These are phyloP conservation scores for Iris pallida DNA, from an alignment of 116 monocot genomes.

Conservation along the genomic window DNA sequence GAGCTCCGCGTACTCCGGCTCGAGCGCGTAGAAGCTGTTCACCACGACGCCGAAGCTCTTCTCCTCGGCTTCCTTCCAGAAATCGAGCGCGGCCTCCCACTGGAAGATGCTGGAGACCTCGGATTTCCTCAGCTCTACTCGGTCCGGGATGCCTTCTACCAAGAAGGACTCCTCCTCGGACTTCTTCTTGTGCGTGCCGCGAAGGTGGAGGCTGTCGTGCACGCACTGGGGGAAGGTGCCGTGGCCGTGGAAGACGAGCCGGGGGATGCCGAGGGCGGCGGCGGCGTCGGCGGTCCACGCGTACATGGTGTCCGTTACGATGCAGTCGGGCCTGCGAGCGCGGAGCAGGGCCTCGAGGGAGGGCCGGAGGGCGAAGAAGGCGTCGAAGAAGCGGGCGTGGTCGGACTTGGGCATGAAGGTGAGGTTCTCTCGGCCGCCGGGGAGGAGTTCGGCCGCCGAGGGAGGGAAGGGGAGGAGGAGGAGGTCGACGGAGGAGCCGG, in stretches of 20 bases:
- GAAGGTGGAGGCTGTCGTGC: not conserved
- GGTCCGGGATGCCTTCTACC: not conserved
- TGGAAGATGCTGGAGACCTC: not conserved
- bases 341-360: slow-evolving; percentile 10
- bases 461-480: slow-evolving; percentile 2
- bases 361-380: slow-evolving; percentile 7
- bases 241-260: slow-evolving; percentile 22
- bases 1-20: slow-evolving; percentile 20
- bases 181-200: not conserved
- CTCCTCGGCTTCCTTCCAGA: not conserved
- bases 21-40: slow-evolving; percentile 42
- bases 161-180: not conserved
- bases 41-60: slow-evolving; percentile 27
- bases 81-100: not conserved
- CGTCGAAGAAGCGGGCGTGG: not conserved
- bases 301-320: slow-evolving; percentile 19
- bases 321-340: slow-evolving; percentile 16
- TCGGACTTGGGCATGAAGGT: not conserved
- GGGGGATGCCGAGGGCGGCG: slow-evolving; percentile 2
- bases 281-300: slow-evolving; percentile 10
- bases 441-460: not conserved
- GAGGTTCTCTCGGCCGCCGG: not conserved
- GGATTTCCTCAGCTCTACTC: not conserved
- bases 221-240: slow-evolving; percentile 13
- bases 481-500: not conserved